Conservation (phyloP, 2,329 filamentous ascomycete species). For the Tolypocladium ovalisporum region DNA sequence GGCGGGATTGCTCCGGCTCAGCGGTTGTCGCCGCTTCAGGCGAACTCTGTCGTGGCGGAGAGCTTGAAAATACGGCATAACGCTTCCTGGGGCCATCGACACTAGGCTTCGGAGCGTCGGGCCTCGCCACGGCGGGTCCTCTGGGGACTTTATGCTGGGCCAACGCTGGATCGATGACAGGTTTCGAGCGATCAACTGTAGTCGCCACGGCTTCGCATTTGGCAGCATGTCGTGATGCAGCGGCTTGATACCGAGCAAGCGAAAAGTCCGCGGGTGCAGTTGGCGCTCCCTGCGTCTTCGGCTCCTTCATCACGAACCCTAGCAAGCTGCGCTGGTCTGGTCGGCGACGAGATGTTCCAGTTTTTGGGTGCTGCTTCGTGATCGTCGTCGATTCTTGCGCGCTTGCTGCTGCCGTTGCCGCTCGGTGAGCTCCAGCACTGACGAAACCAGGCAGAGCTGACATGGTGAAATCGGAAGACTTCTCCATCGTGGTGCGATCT, state of each 20-base stretch:
- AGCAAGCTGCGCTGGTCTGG: constrained; percentile 31
- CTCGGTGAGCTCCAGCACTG: constrained; percentile 46
- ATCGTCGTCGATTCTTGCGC: constrained; percentile 7
- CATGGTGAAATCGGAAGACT: constrained; percentile 46
- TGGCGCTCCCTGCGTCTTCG: constrained; percentile 6
- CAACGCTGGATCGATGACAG: constrained; percentile 18
- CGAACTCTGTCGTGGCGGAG: constrained; percentile 28
- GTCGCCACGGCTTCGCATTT: constrained; percentile 3
- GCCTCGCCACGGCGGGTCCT: constrained; percentile 22
- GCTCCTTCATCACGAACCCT: constrained; percentile 23
- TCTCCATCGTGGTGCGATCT: constrained; percentile 49
- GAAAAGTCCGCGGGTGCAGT: constrained; percentile 8
- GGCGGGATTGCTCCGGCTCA: constrained; percentile 17
- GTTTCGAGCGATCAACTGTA: constrained; percentile 3
- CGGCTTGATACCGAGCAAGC: constrained; percentile 14
- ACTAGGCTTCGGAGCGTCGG: constrained; percentile 14
- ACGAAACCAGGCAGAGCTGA: constrained; percentile 48
- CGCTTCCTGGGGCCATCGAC: constrained; percentile 23
- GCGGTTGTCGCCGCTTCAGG: constrained; percentile 9
- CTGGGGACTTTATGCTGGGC: constrained; percentile 30
- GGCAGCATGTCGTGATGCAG: constrained; percentile 10
- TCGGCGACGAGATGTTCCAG: constrained; percentile 19
- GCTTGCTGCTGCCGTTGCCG: constrained; percentile 18
- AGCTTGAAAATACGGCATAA: constrained; percentile 50
- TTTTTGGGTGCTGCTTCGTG: constrained; percentile 8